phyloP scores from a whole-genome alignment of 2,329 filamentous ascomycete species.

The Blumeriella jaapii region DNA sequence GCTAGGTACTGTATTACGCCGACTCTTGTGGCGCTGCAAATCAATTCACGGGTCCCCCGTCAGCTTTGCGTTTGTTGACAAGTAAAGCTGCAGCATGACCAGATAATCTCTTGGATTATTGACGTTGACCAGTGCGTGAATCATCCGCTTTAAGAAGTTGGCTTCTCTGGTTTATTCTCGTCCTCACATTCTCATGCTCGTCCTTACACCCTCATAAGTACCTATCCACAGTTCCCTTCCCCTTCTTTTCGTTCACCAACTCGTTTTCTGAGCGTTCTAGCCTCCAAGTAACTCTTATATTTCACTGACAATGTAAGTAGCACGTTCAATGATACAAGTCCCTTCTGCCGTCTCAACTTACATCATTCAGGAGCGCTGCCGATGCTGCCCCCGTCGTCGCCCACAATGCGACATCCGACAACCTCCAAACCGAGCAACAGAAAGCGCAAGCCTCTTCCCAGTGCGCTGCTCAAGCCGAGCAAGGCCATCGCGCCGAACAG shows the following conservation, averaged over 20 bases:
- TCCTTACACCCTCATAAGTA: slow-evolving; percentile 1
- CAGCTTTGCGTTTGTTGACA: slow-evolving; percentile 3
- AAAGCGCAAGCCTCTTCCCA: slow-evolving; percentile 18
- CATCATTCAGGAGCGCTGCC: neutral
- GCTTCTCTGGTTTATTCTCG: neutral
- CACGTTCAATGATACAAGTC: too few relatives aligned
- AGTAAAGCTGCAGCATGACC: slow-evolving; percentile 2
- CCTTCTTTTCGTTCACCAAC: too few relatives aligned
- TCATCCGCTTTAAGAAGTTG: neutral
- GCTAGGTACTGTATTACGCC: slow-evolving; percentile 3
- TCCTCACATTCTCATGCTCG: neutral
- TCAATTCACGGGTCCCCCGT: slow-evolving; percentile 3
- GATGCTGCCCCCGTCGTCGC: neutral
- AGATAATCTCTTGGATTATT: slow-evolving; percentile 2
- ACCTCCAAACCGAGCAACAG: slow-evolving; percentile 16
- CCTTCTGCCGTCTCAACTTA: too few relatives aligned
- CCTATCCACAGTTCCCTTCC: too few relatives aligned
- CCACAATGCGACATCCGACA: slow-evolving; percentile 10
- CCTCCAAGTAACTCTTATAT: too few relatives aligned
- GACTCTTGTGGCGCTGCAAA: slow-evolving; percentile 5
- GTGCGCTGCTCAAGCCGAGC: slow-evolving; percentile 18
- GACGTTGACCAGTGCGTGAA: neutral
- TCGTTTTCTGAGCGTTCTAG: too few relatives aligned
- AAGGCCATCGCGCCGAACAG: slow-evolving; percentile 17
- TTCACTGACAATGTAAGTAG: too few relatives aligned